A percentile compares a stretch with the other conserved stretches of the same genome.
Evolutionary conservation across 345 rosid species (phyloP).

Genomic region (Aquilaria sinensis): DNA sequence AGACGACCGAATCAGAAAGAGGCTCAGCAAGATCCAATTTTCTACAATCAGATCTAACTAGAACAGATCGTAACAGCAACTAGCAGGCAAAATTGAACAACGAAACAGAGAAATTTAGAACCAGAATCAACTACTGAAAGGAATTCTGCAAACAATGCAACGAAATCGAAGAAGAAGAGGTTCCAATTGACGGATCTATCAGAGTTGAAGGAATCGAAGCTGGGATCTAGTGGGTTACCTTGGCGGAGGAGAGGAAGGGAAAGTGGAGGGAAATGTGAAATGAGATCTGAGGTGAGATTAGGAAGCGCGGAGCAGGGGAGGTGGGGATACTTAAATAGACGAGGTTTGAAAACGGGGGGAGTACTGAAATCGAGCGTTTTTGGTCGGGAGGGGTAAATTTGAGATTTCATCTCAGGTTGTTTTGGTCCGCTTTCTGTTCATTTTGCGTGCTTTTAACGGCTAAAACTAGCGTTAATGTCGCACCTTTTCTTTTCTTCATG

Average conservation of each 20-base stretch:
- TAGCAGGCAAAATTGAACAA: background rate
- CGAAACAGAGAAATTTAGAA: background rate
- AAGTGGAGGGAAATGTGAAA: background rate
- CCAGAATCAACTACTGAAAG: no score
- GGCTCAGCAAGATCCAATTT: no score
- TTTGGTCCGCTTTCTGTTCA: background rate
- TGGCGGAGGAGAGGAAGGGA: background rate
- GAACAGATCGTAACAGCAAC: no score
- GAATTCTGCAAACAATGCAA: no score
- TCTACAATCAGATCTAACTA: background rate
- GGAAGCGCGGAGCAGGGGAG: background rate
- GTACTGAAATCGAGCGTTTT: background rate
- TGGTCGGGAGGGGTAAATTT: constrained; percentile 1
- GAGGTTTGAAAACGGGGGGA: background rate
- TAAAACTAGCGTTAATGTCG: background rate
- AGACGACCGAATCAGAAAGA: background rate
- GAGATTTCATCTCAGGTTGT: background rate
- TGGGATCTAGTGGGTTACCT: no score
- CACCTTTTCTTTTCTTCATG: background rate
- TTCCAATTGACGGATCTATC: background rate
- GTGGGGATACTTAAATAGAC: background rate
- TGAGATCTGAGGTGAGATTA: background rate
- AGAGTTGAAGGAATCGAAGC: no score
- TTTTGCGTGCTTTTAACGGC: constrained; percentile 3
- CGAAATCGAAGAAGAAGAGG: no score